Percentiles rank a stretch among this genome's conserved stretches.
These are phyloP conservation scores for Curvularia spicifera DNA, from an alignment of 2,329 filamentous ascomycete species.

Conservation along the genomic window DNA sequence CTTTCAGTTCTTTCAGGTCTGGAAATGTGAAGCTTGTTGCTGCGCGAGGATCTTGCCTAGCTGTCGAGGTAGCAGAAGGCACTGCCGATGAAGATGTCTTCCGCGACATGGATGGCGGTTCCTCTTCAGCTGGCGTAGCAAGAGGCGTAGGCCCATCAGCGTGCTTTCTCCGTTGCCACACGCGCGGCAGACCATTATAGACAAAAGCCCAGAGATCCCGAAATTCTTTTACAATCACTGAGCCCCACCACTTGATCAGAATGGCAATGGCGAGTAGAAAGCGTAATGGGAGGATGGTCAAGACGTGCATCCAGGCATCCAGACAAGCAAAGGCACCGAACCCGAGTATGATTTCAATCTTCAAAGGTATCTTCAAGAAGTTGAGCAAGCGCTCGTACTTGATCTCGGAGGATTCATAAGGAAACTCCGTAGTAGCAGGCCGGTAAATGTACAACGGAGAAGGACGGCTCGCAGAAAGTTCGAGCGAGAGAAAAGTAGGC, in stretches of 20 bases:
- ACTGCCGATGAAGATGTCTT: conserved; percentile 32
- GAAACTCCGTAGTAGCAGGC: conserved; percentile 63
- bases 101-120: conserved; percentile 33
- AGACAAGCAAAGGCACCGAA: conserved; percentile 92
- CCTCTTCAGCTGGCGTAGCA: conserved; percentile 39
- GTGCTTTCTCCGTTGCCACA: conserved; percentile 70
- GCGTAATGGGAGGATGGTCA: conserved; percentile 90
- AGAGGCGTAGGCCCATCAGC: conserved; percentile 43
- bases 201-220: conserved; percentile 77
- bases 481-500: conserved; percentile 69
- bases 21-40: conserved; percentile 36
- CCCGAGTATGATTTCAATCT: conserved; percentile 81
- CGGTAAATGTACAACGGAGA: conserved; percentile 69
- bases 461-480: conserved; percentile 65
- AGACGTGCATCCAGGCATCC: conserved; percentile 95
- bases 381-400: conserved; percentile 93
- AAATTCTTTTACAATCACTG: conserved; percentile 73
- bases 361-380: conserved; percentile 80
- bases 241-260: conserved; percentile 77
- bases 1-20: conserved; percentile 39
- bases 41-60: conserved; percentile 30
- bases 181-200: conserved; percentile 76
- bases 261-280: conserved; percentile 83
- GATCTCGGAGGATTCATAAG: conserved; percentile 89
- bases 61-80: conserved; percentile 25